Evolutionary conservation across 306 rosid species (phyloP).

Genomic region (Mucuna pruriens): DNA sequence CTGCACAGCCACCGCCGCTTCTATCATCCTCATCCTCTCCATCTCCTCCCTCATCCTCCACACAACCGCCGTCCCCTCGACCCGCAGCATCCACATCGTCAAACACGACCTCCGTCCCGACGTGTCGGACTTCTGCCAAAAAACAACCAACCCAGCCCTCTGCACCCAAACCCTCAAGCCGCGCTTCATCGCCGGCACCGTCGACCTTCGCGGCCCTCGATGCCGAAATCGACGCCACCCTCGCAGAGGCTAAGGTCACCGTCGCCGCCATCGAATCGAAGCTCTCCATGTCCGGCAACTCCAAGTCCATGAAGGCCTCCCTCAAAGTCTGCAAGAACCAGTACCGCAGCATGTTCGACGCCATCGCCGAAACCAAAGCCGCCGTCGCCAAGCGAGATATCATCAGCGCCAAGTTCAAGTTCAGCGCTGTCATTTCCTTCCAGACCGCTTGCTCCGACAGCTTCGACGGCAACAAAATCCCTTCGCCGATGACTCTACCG

Average conservation of each 20-base stretch:
- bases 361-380: constrained; percentile 17
- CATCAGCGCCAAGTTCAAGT: not conserved
- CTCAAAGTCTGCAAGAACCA: constrained; percentile 18
- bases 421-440: constrained; percentile 28
- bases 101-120: not conserved
- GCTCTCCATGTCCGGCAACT: rapidly evolving
- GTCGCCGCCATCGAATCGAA: not conserved
- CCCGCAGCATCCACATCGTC: not conserved
- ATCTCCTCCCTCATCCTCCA: not conserved
- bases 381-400: not conserved
- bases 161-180: constrained; percentile 31
- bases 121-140: not conserved
- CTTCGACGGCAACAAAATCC: not conserved
- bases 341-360: constrained; percentile 21
- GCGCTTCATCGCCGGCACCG: rapidly evolving
- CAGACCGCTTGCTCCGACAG: constrained; percentile 32
- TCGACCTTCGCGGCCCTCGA: constrained; percentile 20
- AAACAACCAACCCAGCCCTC: constrained; percentile 17
- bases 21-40: not conserved
- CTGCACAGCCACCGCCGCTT: too few species aligned
- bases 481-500: not conserved
- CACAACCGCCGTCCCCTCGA: not conserved
- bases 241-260: not conserved
- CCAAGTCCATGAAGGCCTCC: not conserved
- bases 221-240: constrained; percentile 25